Evolutionary conservation across 768 basidiomycete genomes (phyloP), one percentile per base, ranked within the genome.

Genomic region (Russula foetens): DNA sequence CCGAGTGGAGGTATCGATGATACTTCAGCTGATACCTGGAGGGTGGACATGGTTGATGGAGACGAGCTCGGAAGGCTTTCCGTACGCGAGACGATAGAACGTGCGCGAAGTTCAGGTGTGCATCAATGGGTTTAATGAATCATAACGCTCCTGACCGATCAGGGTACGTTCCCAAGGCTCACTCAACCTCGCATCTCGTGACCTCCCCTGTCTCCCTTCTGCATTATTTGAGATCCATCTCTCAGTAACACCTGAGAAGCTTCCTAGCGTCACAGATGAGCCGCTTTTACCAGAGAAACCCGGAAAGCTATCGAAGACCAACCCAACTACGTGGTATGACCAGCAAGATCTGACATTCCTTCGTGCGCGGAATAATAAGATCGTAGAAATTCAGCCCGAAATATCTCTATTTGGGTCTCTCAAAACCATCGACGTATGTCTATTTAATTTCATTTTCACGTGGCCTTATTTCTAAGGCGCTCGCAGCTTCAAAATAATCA

Each of bases 381-480:
- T 93, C 44, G 64, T 79, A 19, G 87, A 89, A 67, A 78, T 93
- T 29, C 90, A 92, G 65, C 84, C 83, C 24, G 91, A 93, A 69
- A 85, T 93, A 15, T 86, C 87, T 0, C 76, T 92, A 47, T 93
- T 93, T 69, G 90, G 90, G 3, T 89, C 88, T 4, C 75, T 93
- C 54, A 92, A 91, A 72, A 81, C 77, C 1, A 66, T 93, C 43
- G 91, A 93, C 71, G 90, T 90, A 73, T 58, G 90, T 52, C 1
- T 65, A 23, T 12, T 12, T 43, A 14, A 33, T 31, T n/a, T 26
- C 48, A n/a, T 45, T 23, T 45, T 26, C 15, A n/a, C 38, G 31
- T 24, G 3, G 38, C 44, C 44, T 24, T 35, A 47, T 35, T 65
- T 56, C 69, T 38, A 11, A 54, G 9, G 3, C 17, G 23, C 38